Conservation (phyloP, 225 moss, liverwort and hornwort genomes). For the Polytrichum formosum region DNA sequence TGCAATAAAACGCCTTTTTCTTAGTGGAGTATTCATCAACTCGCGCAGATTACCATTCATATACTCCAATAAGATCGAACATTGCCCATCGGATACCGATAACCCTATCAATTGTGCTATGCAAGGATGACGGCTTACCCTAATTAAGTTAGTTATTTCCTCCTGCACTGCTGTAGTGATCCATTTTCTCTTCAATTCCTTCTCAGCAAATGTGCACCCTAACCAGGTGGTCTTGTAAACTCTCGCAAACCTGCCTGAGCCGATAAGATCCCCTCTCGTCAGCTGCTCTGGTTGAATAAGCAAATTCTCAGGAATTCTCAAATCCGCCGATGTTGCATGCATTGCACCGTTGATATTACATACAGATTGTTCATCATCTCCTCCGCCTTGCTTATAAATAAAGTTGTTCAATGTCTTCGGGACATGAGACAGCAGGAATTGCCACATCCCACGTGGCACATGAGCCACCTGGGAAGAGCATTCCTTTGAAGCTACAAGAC, state of each 20-base stretch:
- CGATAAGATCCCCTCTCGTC: neutral
- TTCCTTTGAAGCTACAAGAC: no score
- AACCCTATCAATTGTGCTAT: constrained; percentile 7
- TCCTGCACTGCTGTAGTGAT: neutral
- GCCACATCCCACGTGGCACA: no score
- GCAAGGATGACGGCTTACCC: constrained; percentile 3
- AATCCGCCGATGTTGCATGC: no score
- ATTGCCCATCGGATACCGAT: neutral
- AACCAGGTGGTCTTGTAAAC: constrained; percentile 18
- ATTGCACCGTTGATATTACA: no score
- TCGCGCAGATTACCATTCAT: constrained; percentile 7
- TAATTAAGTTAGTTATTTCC: constrained; percentile 7
- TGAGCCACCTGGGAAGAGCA: no score
- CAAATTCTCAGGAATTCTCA: neutral
- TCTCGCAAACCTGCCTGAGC: accelerated
- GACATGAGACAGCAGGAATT: no score
- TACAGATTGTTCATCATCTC: no score
- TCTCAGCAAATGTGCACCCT: constrained; percentile 7
- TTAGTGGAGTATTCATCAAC: constrained; percentile 2
- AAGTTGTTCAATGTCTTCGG: no score
- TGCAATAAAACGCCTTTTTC: neutral
- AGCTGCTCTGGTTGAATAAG: neutral
- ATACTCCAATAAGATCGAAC: constrained; percentile 13
- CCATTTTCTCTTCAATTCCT: neutral
- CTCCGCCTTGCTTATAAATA: no score